Percentiles rank a stretch among this genome's conserved stretches.
phyloP scores from a whole-genome alignment of 352 stramenopile species.

The Blastocystis sp. region DNA sequence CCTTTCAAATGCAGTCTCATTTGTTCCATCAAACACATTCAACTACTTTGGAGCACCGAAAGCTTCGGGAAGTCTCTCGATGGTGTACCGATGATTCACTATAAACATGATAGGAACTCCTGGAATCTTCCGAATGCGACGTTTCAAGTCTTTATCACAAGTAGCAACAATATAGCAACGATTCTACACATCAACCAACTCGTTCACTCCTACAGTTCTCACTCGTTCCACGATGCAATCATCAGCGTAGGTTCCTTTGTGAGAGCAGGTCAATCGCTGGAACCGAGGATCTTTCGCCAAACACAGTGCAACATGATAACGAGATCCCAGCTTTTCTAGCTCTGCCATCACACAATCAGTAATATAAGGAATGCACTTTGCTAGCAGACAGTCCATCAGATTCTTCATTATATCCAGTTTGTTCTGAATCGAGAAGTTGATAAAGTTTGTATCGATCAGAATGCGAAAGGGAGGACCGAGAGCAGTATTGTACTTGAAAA shows the following conservation, averaged over 20 bases:
- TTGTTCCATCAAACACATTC: no score
- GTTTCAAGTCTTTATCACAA: conserved; percentile 97
- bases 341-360: conserved; percentile 99
- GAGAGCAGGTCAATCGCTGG: conserved; percentile 87
- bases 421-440: conserved; percentile 99
- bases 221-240: conserved; percentile 85
- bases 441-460: conserved; percentile 99
- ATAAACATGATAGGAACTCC: conserved; percentile 99
- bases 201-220: conserved; percentile 9
- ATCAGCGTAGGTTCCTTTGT: conserved; percentile 98
- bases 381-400: conserved; percentile 99
- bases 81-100: conserved; percentile 94
- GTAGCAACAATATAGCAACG: conserved; percentile 98
- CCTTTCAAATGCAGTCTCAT: no score
- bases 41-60: conserved; percentile 74
- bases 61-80: conserved; percentile 96
- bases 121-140: conserved; percentile 95
- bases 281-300: conserved; percentile 96
- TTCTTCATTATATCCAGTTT: conserved; percentile 93
- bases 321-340: conserved; percentile 95
- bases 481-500: conserved; percentile 99
- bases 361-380: conserved; percentile 94
- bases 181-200: conserved; percentile 67
- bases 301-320: conserved; percentile 82
- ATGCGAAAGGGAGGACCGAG: conserved; percentile 95